Evolutionary conservation across 2,329 filamentous ascomycete species (phyloP), one percentile per base, ranked within the genome.

Genomic region (Stagonosporopsis vannaccii): DNA sequence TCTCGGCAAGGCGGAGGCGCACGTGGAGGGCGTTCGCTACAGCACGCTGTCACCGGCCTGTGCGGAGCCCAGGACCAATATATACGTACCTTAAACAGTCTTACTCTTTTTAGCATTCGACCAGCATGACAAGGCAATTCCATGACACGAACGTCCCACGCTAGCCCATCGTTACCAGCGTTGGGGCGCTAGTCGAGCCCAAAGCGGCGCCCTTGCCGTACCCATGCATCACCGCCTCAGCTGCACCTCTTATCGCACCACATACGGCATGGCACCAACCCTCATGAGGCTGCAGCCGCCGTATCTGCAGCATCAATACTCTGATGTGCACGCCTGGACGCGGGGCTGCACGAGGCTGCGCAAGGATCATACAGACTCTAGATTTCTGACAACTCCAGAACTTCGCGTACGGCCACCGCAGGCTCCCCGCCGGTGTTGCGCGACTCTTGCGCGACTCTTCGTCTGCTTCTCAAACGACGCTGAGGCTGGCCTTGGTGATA

Each of bases 121-220:
- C 46, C 35, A 56, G 41, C 47, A 33, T 48, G 37, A 26, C 48
- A 53, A 20, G 47, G 28, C 37, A 15, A 40, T 12, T 25, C 12
- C 36, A 51, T 45, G 53, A 42, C 47, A 47, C 53, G 42, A 22
- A 25, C 12, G 23, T 43, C 23, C 23, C 11, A 41, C 47, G 39
- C 43, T 56, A 56, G 30, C 36, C 42, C 30, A 13, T 17, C 42
- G 47, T 51, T 51, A 37, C 9, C 42, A 39, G 42, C 53, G 53
- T 56, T 56, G 42, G 36, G 53, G 35, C 47, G 12, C 36, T 51
- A 46, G 53, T 23, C 40, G 36, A 56, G 44, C 42, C 40, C 37
- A 56, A 51, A 47, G 47, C 53, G 53, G 53, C 53, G 46, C 47
- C 53, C 53, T 42, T 51, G 47, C 47, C 47, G 53, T 36, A 51